Base-by-base conservation (phyloP, 78 protist genomes). In the Speleostelium caveatum region DNA sequence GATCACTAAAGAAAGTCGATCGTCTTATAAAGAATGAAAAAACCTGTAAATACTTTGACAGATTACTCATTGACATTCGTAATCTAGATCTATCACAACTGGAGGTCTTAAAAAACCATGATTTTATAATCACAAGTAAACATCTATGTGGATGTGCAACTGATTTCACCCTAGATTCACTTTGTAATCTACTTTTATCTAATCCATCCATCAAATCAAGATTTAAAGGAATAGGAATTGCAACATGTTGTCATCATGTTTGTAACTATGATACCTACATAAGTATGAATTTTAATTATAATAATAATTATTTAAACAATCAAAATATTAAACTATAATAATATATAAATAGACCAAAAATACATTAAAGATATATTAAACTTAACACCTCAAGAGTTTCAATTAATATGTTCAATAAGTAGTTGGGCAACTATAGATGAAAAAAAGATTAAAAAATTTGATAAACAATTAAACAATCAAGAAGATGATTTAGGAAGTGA, bases 101-200 rank as follows among this genome's bases (percentile, higher is more conserved):
- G 28, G 42, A 56, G 7, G 21, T 33, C n/a, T 30, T 79, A 1
- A 45, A 45, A 45, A 14, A 6, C 10, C 28, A 59, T 22, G 61
- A 73, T 8, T 83, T 69, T 61, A 63, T 69, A 8, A 69, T 83
- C 33, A 83, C 66, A 7, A 53, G 71, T 41, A 83, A 83, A 69
- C 91, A 83, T 83, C 62, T 83, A 16, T 83, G 91, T 59, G 91
- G 91, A 30, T 69, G 77, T 67, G 91, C 91, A 8, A 83, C 91
- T 1, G 91, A 83, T 69, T 69, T 83, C 56, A 83, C 91, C 5
- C 41, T 83, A 12, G 66, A 69, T 36, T 83, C 71, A 24, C 17
- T 83, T 19, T 53, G n/a, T 8, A 83, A 67, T 33, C 30, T 74
- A 30, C 38, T 79, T 12, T 2, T 36, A 5, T 3, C 2, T 1